These are phyloP conservation scores for Macrophomina tecta DNA, from an alignment of 2,329 filamentous ascomycete species.

Conservation along the genomic window DNA sequence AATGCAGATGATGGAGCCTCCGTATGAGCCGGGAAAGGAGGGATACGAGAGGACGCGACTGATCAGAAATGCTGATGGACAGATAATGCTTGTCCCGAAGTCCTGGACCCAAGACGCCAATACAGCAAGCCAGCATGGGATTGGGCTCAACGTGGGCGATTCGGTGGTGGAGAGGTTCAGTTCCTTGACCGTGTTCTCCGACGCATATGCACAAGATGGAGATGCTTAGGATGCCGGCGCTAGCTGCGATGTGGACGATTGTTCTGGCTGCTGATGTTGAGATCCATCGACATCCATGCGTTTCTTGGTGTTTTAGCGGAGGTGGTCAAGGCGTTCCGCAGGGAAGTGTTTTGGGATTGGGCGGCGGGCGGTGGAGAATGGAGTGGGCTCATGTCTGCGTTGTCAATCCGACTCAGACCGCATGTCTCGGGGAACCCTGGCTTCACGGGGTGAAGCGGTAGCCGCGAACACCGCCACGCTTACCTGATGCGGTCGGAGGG, in stretches of 20 bases:
- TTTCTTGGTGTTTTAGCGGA: not conserved
- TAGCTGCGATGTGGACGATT: not conserved
- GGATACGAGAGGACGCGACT: slow-evolving; percentile 31
- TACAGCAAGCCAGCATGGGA: not conserved
- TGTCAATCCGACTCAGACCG: slow-evolving; percentile 23
- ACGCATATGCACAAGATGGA: slow-evolving; percentile 32
- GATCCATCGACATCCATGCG: not conserved
- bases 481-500: not conserved
- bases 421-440: slow-evolving; percentile 20
- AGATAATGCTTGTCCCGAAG: slow-evolving; percentile 37
- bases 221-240: not conserved
- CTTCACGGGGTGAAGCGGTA: not conserved
- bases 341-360: not conserved
- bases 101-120: slow-evolving; percentile 32
- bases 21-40: slow-evolving; percentile 18
- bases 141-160: not conserved
- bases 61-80: slow-evolving; percentile 31
- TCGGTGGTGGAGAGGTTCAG: slow-evolving; percentile 33
- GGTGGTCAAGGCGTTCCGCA: not conserved
- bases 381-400: slow-evolving; percentile 11
- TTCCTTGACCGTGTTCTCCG: slow-evolving; percentile 39
- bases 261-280: not conserved
- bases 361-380: slow-evolving; percentile 5
- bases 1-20: not conserved
- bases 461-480: slow-evolving; percentile 22